Evolutionary conservation across 2,329 filamentous ascomycete genomes (phyloP), one percentile per base, ranked within the genome.

Genomic region (Exophiala bonariae): DNA sequence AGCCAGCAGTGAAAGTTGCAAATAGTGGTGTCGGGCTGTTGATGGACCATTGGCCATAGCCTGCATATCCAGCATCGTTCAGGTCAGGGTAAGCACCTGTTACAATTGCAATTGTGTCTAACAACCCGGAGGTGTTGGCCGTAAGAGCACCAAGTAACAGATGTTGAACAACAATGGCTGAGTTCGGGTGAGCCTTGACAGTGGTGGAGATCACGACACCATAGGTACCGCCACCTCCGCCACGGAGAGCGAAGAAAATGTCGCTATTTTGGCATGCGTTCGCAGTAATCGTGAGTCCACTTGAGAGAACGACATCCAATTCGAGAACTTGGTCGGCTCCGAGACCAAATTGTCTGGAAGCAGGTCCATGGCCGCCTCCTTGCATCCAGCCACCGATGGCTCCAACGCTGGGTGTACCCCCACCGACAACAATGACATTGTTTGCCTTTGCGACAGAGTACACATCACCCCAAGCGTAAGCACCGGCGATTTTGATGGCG

Each of bases 201-300:
- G 70, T 73, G 28, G 68, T 70, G 19, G 63, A 65, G 7, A 68
- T 63, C 4, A 73, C 70, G n/a, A 75, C 61, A 30, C 71, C 70
- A 52, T 70, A 70, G 48, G 56, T 61, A 16, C 76, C 77, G 2
- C 78, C 80, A 3, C 80, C 80, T 4, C 79, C 79, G 7, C 75
- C 75, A 19, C 72, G 67, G 4, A 78, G 59, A 17, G 74, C 75
- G 68, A 71, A 76, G 60, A 75, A 78, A 1, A 78, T 62, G 44
- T 75, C 72, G 1, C 46, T 10, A 39, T 62, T 34, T 48, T 33
- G 2, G 31, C 41, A 26, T 5, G 49, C 48, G 2, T 55, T 56
- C 2, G 46, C 59, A 1, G 41, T 50, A 0, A 60, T 41, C 2
- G 54, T 17, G 0, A 47, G 33, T 0, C 63, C 64, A 1, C 58